These are phyloP conservation scores for Thinopyrum elongatum DNA, from an alignment of 176 grass and related monocot species.

Conservation along the genomic window DNA sequence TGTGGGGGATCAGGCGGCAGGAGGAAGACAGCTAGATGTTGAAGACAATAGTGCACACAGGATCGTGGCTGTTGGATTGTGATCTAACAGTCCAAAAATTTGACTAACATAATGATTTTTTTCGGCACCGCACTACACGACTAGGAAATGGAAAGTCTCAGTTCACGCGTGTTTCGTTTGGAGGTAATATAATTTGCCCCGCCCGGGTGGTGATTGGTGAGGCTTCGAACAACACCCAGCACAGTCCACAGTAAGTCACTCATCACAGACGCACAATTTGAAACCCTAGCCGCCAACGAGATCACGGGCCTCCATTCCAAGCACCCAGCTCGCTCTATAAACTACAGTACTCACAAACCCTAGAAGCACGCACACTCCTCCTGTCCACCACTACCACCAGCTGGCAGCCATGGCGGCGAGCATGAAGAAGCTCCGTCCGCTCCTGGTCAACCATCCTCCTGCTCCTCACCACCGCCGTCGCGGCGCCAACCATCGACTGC, in stretches of 20 bases:
- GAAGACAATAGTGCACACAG: too few species aligned
- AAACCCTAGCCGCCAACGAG: conserved; percentile 4
- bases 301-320: neutral
- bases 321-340: conserved; percentile 24
- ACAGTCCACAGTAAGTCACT: neutral
- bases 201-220: too few species aligned
- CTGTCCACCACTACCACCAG: neutral
- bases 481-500: conserved; percentile 46
- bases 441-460: conserved; percentile 69
- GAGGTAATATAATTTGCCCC: too few species aligned
- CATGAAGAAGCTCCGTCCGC: conserved; percentile 34
- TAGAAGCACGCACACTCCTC: conserved; percentile 26
- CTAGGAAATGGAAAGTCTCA: neutral
- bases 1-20: too few species aligned
- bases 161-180: neutral
- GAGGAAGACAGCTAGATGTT: too few species aligned
- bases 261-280: neutral
- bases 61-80: too few species aligned
- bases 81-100: too few species aligned
- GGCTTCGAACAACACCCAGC: neutral
- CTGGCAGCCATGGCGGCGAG: conserved; percentile 52
- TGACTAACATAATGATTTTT: too few species aligned
- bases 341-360: conserved; percentile 20
- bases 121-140: too few species aligned
- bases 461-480: conserved; percentile 54